These are phyloP conservation scores for Erodium trifolium DNA, from an alignment of 441 rosid species.

Conservation along the genomic window DNA sequence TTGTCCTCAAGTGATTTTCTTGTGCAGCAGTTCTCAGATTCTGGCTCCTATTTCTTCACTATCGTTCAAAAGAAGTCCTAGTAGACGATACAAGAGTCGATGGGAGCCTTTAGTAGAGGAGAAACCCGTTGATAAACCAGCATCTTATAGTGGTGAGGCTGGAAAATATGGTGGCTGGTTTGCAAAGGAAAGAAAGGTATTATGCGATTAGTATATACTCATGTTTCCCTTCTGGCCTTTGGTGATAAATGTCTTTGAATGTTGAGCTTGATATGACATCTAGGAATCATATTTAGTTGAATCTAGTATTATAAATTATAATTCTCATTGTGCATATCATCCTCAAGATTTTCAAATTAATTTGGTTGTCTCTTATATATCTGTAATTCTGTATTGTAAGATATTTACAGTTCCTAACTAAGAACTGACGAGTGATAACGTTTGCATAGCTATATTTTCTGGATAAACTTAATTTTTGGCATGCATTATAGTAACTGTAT, in stretches of 20 bases:
- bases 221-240: neutral
- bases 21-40: constrained; percentile 35
- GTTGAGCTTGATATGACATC: neutral
- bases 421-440: neutral
- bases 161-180: constrained; percentile 56
- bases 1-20: neutral
- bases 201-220: neutral
- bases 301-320: neutral
- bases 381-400: neutral
- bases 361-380: neutral
- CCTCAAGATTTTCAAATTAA: neutral
- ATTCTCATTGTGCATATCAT: neutral
- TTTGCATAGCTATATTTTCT: neutral
- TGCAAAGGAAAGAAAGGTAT: constrained; percentile 63
- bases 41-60: constrained; percentile 33
- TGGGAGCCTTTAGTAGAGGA: constrained; percentile 93
- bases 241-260: neutral
- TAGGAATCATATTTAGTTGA: neutral
- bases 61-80: constrained; percentile 56
- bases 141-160: constrained; percentile 32
- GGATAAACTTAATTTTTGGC: neutral
- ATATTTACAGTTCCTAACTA: neutral
- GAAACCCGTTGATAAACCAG: constrained; percentile 45
- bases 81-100: constrained; percentile 79
- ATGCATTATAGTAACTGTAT: neutral